These are phyloP conservation scores for Pichia terricola DNA, from an alignment of 1,139 yeast genomes.

Conservation along the genomic window DNA sequence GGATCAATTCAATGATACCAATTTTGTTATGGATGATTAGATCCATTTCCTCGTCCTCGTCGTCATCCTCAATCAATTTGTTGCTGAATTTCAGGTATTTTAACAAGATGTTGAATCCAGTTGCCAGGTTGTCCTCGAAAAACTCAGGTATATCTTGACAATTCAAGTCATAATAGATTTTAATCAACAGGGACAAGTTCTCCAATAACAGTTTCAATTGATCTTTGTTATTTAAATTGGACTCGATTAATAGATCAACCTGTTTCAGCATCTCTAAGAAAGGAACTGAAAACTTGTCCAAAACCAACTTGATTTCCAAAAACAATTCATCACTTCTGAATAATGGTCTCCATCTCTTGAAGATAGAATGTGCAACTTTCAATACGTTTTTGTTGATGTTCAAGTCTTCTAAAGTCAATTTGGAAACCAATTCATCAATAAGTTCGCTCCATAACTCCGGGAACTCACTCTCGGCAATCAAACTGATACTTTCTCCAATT, in stretches of 20 bases:
- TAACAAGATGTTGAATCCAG: slow-evolving; percentile 74
- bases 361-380: slow-evolving; percentile 89
- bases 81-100: slow-evolving; percentile 62
- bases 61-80: slow-evolving; percentile 42
- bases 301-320: slow-evolving; percentile 76
- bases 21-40: slow-evolving; percentile 68
- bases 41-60: slow-evolving; percentile 67
- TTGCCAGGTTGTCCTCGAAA: slow-evolving; percentile 80
- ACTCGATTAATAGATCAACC: slow-evolving; percentile 58
- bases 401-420: slow-evolving; percentile 57
- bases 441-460: slow-evolving; percentile 82
- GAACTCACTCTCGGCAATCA: slow-evolving; percentile 93
- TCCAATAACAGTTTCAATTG: slow-evolving; percentile 52
- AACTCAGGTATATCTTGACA: slow-evolving; percentile 98
- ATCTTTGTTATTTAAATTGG: slow-evolving; percentile 35
- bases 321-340: slow-evolving; percentile 87
- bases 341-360: slow-evolving; percentile 93
- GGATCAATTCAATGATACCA: slow-evolving; percentile 74
- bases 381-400: slow-evolving; percentile 76
- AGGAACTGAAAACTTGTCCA: slow-evolving; percentile 78
- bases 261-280: slow-evolving; percentile 57
- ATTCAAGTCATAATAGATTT: slow-evolving; percentile 84
- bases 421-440: slow-evolving; percentile 64
- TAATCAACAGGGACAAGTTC: slow-evolving; percentile 60
- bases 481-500: slow-evolving; percentile 85